phyloP scores from a whole-genome alignment of 2,329 filamentous ascomycete genomes.

The Massarina eburnea region DNA sequence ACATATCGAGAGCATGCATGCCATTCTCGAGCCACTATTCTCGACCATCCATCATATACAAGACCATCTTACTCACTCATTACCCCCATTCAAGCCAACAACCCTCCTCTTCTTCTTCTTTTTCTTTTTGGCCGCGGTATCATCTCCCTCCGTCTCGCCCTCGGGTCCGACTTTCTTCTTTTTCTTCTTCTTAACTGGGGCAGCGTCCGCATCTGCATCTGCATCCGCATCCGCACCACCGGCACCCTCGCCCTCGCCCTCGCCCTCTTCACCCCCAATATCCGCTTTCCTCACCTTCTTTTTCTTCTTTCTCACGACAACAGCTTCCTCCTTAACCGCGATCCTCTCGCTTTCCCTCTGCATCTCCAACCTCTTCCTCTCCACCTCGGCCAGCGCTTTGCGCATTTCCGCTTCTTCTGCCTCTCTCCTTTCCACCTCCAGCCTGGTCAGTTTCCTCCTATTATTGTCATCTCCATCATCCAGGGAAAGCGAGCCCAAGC shows the following conservation, averaged over 20 bases:
- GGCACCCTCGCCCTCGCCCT: not conserved
- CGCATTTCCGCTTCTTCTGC: conserved; percentile 87
- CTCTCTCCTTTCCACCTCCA: conserved; percentile 67
- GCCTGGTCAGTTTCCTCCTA: conserved; percentile 33
- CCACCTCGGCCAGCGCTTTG: conserved; percentile 84
- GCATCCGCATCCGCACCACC: conserved; percentile 21
- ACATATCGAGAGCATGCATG: too few species aligned
- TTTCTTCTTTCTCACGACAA: conserved; percentile 46
- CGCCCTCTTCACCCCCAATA: conserved; percentile 56
- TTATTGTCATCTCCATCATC: conserved; percentile 50
- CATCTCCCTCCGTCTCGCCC: not conserved
- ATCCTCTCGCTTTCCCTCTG: conserved; percentile 76
- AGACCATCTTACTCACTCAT: not conserved
- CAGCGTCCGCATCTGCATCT: too few species aligned
- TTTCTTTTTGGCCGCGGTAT: conserved; percentile 11
- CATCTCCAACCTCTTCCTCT: conserved; percentile 85
- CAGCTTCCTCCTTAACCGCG: conserved; percentile 51
- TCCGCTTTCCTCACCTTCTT: conserved; percentile 47
- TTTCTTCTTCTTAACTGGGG: conserved; percentile 35
- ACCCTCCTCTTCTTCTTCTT: conserved; percentile 40
- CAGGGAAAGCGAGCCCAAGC: conserved; percentile 72
- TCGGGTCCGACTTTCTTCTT: conserved; percentile 31
- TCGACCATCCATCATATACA: too few species aligned
- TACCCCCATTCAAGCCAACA: conserved; percentile 34
- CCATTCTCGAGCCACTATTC: too few species aligned